A percentile compares a stretch with the other conserved stretches of the same genome.
Conservation (phyloP, 768 basidiomycete species). For the Tephrocybe rancida region DNA sequence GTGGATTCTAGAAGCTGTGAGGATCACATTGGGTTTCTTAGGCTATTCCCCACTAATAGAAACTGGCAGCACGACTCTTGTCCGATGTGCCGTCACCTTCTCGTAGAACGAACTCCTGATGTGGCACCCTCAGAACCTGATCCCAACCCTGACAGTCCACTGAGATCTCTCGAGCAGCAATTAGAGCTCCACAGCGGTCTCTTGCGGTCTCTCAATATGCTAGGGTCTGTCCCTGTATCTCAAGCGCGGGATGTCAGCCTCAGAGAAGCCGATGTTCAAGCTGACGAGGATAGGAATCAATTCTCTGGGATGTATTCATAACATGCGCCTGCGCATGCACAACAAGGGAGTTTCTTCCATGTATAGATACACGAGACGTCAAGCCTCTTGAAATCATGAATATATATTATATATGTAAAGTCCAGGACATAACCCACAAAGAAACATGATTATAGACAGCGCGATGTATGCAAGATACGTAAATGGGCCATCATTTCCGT, state of each 20-base stretch:
- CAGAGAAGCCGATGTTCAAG: not conserved
- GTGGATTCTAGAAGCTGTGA: constrained; percentile 63
- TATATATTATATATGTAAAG: not conserved
- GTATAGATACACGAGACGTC: constrained; percentile 2
- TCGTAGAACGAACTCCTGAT: constrained; percentile 30
- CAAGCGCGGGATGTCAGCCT: not conserved
- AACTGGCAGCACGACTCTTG: constrained; percentile 61
- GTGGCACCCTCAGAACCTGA: constrained; percentile 10
- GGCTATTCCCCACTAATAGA: not conserved
- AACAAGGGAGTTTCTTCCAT: not conserved
- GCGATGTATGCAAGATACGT: constrained; percentile 1
- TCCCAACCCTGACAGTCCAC: constrained; percentile 3
- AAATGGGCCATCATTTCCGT: not conserved
- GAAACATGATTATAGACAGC: not conserved
- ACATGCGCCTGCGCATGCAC: not conserved
- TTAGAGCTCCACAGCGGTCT: constrained; percentile 7
- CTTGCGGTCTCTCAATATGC: constrained; percentile 10
- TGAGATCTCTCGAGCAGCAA: constrained; percentile 13
- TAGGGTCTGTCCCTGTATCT: not conserved
- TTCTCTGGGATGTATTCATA: constrained; percentile 65
- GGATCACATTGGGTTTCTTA: constrained; percentile 20
- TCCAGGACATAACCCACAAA: not conserved
- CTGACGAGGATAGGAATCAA: constrained; percentile 30
- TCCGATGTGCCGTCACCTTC: constrained; percentile 60
- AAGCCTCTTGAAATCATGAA: constrained; percentile 10